Percentiles rank a stretch among this genome's conserved stretches.
These are phyloP conservation scores for Talaromyces wortmannii DNA, from an alignment of 495 filamentous ascomycete genomes.

Conservation along the genomic window DNA sequence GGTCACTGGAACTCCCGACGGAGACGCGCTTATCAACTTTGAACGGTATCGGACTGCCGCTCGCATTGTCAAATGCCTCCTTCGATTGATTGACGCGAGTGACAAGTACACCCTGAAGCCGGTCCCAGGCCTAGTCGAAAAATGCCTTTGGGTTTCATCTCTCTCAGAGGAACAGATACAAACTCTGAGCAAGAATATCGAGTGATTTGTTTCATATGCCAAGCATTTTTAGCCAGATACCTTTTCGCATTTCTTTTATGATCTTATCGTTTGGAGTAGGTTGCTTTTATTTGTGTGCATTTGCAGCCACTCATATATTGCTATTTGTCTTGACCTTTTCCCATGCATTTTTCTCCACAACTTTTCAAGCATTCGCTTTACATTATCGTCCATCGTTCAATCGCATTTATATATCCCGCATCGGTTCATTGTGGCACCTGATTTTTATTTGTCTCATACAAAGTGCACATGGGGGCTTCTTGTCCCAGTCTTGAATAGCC, in stretches of 20 bases:
- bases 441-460: background rate
- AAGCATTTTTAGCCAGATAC: background rate
- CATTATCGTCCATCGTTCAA: background rate
- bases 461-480: background rate
- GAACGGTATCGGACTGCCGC: constrained; percentile 88
- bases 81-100: constrained; percentile 88
- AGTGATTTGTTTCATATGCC: constrained; percentile 18
- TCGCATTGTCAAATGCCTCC: constrained; percentile 85
- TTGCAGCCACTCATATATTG: background rate
- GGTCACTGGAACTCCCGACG: constrained; percentile 47
- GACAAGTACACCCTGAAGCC: constrained; percentile 79
- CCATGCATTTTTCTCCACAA: background rate
- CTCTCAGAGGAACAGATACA: constrained; percentile 80
- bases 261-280: background rate
- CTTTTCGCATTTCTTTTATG: background rate
- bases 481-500: background rate
- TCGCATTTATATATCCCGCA: background rate
- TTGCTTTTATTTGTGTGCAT: background rate
- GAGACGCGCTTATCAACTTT: constrained; percentile 84
- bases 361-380: background rate
- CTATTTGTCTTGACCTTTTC: background rate
- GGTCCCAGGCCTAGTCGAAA: constrained; percentile 78
- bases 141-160: constrained; percentile 92
- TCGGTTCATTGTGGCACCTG: background rate
- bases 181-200: constrained; percentile 46